Base-by-base conservation (phyloP, 1,139 yeast species). In the Yamadazyma spencermartinsiae region DNA sequence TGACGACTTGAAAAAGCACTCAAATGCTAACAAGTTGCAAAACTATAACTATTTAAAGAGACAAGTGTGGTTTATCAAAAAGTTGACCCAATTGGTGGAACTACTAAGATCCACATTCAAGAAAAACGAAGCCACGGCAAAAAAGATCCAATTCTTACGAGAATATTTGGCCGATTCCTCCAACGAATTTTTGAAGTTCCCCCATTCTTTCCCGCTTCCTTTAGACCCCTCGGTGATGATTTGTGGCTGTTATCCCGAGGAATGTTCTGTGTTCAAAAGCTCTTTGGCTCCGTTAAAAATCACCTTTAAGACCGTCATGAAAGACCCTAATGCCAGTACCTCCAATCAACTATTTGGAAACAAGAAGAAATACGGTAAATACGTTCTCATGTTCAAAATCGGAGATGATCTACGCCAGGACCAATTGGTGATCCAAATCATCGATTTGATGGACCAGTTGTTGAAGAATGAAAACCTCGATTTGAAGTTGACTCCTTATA, bases 331-430 rank as follows among this genome's bases (percentile, higher is more conserved):
- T 4, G 15, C 31, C 21, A 50, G 63, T 9, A 53, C 65, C 9
- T 33, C 43, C n/a, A 28, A 38, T 8, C 69, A 63, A 42, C 50
- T 66, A 5, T 67, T 68, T 46, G 71, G 70, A 1, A 65, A 61
- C 38, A 63, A 58, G 39, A 51, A 52, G 39, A 64, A 62, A 39
- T 58, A 70, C 42, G 86, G 83, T 0, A 72, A 69, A 36, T 94
- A 89, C 59, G 81, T 95, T 3, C 64, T 92, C 32, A 92, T 94
- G 85, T 89, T 89, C 63, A 94, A 94, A 58, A 86, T 86, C 35
- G 98, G 99, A 2, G 98, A 94, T 61, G 98, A 94, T 57, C 68
- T 94, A 37, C 72, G 98, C 42, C 99, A 94, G 59, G 99, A 94
- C 65, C 99, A 94, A 59, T 74, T 94, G 49, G 95, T 92, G 17